Base-by-base conservation (phyloP, 768 basidiomycete species). In the Hortiboletus flavorubellus region DNA sequence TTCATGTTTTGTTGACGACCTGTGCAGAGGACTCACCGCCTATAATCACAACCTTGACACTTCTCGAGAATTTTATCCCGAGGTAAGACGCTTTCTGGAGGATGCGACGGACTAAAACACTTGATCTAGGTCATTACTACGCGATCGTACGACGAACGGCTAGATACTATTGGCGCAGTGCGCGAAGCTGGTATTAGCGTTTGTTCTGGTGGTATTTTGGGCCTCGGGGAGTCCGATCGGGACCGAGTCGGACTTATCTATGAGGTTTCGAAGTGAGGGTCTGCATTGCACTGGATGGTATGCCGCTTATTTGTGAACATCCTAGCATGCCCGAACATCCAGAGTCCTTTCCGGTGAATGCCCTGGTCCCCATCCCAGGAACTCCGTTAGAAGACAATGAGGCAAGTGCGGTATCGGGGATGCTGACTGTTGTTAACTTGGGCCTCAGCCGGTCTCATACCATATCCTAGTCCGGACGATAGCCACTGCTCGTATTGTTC, bases 41-140 rank as follows among this genome's bases (percentile, higher is more conserved):
- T 98, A 98, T 74, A 99, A 99, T 70, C 96, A 99, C 71, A 99
- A 99, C 72, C 83, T 99, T 51, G 96, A 99, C 72, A 99, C 96
- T 0, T 98, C 95, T 33, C 82, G 96, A 58, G 96, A 98, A 73
- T 94, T 87, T 73, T 98, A 98, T 70, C 96, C 96, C 18, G 78
- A 89, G 76, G 93, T 91, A 61, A 43, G 76, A 44, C 5, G n/a
- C 9, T 29, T 40, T 18, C 10, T 33, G 51, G 46, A 46, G 31
- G 34, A 46, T 46, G 34, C 12, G 29, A 23, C 15, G 21, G 54
- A 33, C 26, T 42, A 31, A 51, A 45, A 55, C 15, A 16, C 21
- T 58, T 56, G 37, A 42, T 62, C 42, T 63, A 95, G 91, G 95
- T 98, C 42, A 97, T 98, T 71, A 96, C 94, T 2, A 92, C 94